Evolutionary conservation across 2,329 filamentous ascomycete species (phyloP).

Genomic region (Phialophora tarda): DNA sequence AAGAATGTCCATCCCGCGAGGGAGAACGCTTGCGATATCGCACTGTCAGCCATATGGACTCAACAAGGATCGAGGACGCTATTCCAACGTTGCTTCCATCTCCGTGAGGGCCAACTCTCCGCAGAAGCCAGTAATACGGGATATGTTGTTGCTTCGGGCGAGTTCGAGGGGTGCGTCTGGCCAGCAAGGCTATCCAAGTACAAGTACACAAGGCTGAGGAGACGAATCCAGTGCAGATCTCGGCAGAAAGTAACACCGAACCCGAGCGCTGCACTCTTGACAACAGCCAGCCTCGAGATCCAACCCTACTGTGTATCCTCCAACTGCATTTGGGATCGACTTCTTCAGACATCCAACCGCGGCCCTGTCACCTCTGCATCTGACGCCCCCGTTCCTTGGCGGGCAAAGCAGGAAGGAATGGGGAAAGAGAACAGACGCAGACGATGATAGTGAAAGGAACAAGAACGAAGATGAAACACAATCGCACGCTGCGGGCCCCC

Average conservation of each 20-base stretch:
- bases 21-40: conserved; percentile 57
- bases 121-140: too few relatives aligned
- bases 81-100: background rate
- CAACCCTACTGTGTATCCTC: background rate
- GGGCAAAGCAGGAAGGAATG: too few relatives aligned
- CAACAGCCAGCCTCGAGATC: background rate
- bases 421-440: too few relatives aligned
- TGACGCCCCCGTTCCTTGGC: too few relatives aligned
- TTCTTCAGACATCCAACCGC: too few relatives aligned
- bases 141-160: background rate
- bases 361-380: too few relatives aligned
- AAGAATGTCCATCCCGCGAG: conserved; percentile 67
- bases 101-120: background rate
- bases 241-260: background rate
- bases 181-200: background rate
- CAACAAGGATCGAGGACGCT: background rate
- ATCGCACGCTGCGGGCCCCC: too few relatives aligned
- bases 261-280: too few relatives aligned
- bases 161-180: background rate
- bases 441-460: too few relatives aligned
- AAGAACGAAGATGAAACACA: too few relatives aligned
- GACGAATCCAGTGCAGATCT: background rate
- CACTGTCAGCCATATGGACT: conserved; percentile 40
- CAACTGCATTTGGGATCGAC: too few relatives aligned
- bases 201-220: background rate